Conservation (phyloP, 2,329 filamentous ascomycete genomes). For the Emmonsiellopsis sp. region DNA sequence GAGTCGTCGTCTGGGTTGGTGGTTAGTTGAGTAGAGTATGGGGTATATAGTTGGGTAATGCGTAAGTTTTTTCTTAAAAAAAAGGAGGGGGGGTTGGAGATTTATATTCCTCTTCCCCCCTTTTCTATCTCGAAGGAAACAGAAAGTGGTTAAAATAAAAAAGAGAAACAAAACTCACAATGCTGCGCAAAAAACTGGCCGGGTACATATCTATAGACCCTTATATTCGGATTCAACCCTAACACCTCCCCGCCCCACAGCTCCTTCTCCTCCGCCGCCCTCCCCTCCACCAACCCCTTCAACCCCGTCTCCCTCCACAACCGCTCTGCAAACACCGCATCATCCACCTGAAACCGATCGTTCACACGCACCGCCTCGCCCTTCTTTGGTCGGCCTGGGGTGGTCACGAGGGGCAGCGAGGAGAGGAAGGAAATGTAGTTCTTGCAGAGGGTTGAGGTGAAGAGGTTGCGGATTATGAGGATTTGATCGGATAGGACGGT, state of each 20-base stretch:
- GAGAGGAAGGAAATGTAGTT: conserved; percentile 66
- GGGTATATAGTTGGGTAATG: conserved; percentile 56
- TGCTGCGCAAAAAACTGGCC: conserved; percentile 91
- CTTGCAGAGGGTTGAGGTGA: conserved; percentile 64
- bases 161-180: conserved; percentile 50
- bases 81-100: neutral
- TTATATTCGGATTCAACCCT: conserved; percentile 80
- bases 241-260: conserved; percentile 72
- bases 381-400: conserved; percentile 66
- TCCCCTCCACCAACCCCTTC: conserved; percentile 42
- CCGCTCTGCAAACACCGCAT: conserved; percentile 60
- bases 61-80: too few species aligned
- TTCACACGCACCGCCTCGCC: conserved; percentile 79
- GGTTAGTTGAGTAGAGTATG: conserved; percentile 58
- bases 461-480: conserved; percentile 62
- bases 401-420: conserved; percentile 63
- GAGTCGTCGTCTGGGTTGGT: conserved; percentile 68
- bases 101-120: neutral
- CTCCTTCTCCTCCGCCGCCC: conserved; percentile 16
- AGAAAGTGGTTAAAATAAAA: neutral
- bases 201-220: conserved; percentile 75
- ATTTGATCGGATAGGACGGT: conserved; percentile 57
- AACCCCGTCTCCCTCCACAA: conserved; percentile 73
- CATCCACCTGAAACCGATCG: conserved; percentile 76
- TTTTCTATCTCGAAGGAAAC: neutral